Evolutionary conservation across 1,284 basidiomycete genomes (phyloP).

Genomic region (Rhodotorula sp.): DNA sequence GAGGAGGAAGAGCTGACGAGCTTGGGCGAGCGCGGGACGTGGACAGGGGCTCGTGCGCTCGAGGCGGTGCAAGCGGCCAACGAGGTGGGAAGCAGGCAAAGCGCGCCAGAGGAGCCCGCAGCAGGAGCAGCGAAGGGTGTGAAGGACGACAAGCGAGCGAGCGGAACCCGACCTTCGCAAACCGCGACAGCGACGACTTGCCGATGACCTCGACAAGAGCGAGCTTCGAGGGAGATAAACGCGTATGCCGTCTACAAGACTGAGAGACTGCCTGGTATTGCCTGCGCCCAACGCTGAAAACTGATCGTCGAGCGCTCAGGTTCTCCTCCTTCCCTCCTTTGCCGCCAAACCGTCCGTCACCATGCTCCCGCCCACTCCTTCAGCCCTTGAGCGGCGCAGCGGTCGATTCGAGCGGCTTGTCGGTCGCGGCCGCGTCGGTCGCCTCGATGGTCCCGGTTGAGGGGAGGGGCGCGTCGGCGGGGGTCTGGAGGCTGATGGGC

Average conservation of each 20-base stretch:
- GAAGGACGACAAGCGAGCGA: too few species aligned
- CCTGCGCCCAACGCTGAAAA: not conserved
- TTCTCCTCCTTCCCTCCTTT: not conserved
- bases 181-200: too few species aligned
- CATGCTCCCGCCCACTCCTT: not conserved
- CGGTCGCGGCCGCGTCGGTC: not conserved
- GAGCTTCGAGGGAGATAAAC: too few species aligned
- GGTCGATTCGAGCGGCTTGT: slow-evolving; percentile 22
- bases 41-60: too few species aligned
- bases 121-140: too few species aligned
- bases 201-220: too few species aligned
- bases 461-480: slow-evolving; percentile 15
- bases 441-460: slow-evolving; percentile 5
- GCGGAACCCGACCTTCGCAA: too few species aligned
- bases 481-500: not conserved
- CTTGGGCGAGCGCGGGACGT: too few species aligned
- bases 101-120: too few species aligned
- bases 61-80: too few species aligned
- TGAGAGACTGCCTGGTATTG: not conserved
- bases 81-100: too few species aligned
- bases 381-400: slow-evolving; percentile 16
- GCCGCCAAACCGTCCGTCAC: not conserved
- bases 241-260: too few species aligned
- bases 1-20: not conserved
- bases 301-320: not conserved